Percentiles rank a stretch among this genome's conserved stretches.
Conservation (phyloP, 192 early-diverging fungal species). For the Linnemannia hyalina region DNA sequence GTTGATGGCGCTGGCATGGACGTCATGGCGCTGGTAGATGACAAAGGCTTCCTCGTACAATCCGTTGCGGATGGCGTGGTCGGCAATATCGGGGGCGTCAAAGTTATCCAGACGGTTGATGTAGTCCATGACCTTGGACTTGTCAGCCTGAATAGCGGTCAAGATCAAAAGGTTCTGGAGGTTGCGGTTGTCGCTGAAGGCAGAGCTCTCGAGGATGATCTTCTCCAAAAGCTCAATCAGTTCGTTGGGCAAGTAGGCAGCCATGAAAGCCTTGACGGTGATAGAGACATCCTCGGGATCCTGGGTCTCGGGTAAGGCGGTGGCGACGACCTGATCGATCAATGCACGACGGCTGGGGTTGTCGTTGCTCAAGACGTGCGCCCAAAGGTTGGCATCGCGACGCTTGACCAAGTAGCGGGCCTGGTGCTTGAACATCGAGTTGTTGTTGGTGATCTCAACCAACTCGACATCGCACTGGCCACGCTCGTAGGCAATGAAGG, state of each 20-base stretch:
- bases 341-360: conserved; percentile 90
- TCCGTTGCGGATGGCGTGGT: conserved; percentile 90
- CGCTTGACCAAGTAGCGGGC: conserved; percentile 95
- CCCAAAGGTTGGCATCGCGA: conserved; percentile 89
- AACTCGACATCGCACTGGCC: conserved; percentile 96
- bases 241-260: conserved; percentile 94
- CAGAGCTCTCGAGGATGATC: conserved; percentile 92
- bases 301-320: conserved; percentile 92
- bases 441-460: conserved; percentile 96
- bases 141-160: conserved; percentile 94
- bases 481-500: conserved; percentile 93
- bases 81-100: conserved; percentile 98
- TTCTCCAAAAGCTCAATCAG: conserved; percentile 98
- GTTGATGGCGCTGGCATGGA: conserved; percentile 88
- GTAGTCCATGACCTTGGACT: conserved; percentile 94
- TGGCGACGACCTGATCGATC: conserved; percentile 94
- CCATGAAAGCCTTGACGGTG: conserved; percentile 99
- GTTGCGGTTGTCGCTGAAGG: conserved; percentile 96
- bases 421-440: conserved; percentile 99
- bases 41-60: conserved; percentile 97
- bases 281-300: conserved; percentile 99
- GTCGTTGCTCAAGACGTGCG: conserved; percentile 80
- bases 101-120: conserved; percentile 92
- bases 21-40: conserved; percentile 96
- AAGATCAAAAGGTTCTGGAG: conserved; percentile 98